Conservation (phyloP, 192 early-diverging fungal species). For the Umbelopsis ramanniana region DNA sequence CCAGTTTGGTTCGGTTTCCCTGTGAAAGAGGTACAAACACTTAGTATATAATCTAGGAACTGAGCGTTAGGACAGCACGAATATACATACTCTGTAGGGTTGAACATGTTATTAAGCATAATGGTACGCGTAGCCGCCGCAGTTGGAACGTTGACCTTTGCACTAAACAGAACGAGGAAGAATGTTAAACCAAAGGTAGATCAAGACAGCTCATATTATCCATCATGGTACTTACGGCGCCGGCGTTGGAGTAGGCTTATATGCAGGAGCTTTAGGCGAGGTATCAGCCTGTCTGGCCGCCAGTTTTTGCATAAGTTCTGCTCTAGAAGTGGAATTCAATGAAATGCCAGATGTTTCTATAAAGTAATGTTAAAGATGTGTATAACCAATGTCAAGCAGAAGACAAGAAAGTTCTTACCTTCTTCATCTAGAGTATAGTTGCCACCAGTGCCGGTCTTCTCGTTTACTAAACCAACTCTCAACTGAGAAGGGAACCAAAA, state of each 20-base stretch:
- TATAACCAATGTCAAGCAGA: neutral
- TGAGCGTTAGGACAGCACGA: too few relatives aligned
- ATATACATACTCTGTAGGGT: constrained; percentile 73
- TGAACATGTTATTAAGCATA: constrained; percentile 87
- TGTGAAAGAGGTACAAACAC: constrained; percentile 24
- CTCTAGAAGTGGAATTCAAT: constrained; percentile 70
- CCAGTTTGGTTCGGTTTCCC: constrained; percentile 85
- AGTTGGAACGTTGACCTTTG: constrained; percentile 50
- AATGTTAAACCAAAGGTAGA: neutral
- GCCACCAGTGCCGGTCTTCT: constrained; percentile 53
- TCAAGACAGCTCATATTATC: neutral
- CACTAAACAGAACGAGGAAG: neutral
- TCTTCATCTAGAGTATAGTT: constrained; percentile 53
- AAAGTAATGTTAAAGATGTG: neutral
- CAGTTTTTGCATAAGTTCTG: constrained; percentile 83
- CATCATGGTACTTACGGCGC: neutral
- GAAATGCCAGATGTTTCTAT: constrained; percentile 64
- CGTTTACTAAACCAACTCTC: constrained; percentile 75
- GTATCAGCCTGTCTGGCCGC: constrained; percentile 58
- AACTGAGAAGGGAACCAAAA: constrained; percentile 52
- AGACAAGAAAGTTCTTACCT: constrained; percentile 32
- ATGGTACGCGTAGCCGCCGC: constrained; percentile 67
- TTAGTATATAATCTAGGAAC: too few relatives aligned
- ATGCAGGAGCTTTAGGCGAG: constrained; percentile 12
- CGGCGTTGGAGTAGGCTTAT: constrained; percentile 26